phyloP scores from a whole-genome alignment of 495 filamentous ascomycete genomes.

The Rhypophila decipiens region DNA sequence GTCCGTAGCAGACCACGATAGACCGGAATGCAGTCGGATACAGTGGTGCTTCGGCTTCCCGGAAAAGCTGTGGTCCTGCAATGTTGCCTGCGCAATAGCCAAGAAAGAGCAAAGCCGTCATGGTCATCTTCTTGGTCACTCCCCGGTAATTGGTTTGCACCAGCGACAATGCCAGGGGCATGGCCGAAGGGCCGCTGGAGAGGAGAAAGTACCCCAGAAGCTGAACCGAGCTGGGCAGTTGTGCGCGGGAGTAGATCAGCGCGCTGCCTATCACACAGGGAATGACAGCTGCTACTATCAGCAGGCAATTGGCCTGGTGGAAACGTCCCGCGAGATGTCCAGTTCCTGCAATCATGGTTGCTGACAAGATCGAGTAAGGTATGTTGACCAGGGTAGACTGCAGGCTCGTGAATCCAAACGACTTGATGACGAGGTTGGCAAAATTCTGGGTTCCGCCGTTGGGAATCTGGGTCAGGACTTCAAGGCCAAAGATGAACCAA shows the following conservation, averaged over 20 bases:
- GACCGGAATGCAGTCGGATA: slow-evolving; percentile 58
- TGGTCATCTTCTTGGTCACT: slow-evolving; percentile 33
- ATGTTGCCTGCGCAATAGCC: slow-evolving; percentile 61
- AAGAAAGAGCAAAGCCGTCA: slow-evolving; percentile 44
- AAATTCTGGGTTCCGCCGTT: slow-evolving; percentile 41
- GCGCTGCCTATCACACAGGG: slow-evolving; percentile 2
- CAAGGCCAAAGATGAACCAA: slow-evolving; percentile 32
- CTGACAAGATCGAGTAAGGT: slow-evolving; percentile 1
- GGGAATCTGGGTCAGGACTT: slow-evolving; percentile 36
- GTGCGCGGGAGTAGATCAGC: background rate
- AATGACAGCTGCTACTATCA: slow-evolving; percentile 23
- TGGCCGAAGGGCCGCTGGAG: background rate
- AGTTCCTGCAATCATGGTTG: slow-evolving; percentile 1
- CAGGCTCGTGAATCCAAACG: slow-evolving; percentile 35
- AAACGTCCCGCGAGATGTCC: slow-evolving; percentile 35
- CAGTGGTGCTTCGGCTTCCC: slow-evolving; percentile 48
- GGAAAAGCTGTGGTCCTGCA: slow-evolving; percentile 63
- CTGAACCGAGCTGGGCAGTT: background rate
- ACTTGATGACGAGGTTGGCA: slow-evolving; percentile 32
- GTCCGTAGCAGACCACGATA: slow-evolving; percentile 30
- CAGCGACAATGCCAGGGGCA: slow-evolving; percentile 3
- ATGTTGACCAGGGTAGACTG: slow-evolving; percentile 11
- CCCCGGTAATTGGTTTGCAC: slow-evolving; percentile 25
- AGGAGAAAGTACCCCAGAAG: slow-evolving; percentile 1
- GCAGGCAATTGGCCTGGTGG: slow-evolving; percentile 31